Evolutionary conservation across 2,329 filamentous ascomycete species (phyloP).

Genomic region (Apiospora rasikravindrae): DNA sequence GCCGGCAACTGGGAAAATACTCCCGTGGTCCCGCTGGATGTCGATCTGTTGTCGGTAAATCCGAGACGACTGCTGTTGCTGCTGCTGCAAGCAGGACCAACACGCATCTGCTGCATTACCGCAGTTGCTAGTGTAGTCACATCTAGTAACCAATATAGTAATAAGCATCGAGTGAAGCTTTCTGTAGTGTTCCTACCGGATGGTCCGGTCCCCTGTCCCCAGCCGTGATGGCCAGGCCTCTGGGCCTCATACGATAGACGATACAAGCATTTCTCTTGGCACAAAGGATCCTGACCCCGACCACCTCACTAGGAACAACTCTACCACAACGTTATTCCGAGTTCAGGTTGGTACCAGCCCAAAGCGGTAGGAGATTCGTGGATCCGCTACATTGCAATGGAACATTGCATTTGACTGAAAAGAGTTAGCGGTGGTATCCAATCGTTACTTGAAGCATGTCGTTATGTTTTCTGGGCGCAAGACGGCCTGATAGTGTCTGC

Average conservation of each 20-base stretch:
- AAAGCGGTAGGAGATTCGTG: background rate
- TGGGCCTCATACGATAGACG: background rate
- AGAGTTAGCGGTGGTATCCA: background rate
- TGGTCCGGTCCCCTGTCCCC: background rate
- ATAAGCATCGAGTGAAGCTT: background rate
- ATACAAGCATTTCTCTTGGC: constrained; percentile 2
- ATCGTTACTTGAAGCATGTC: background rate
- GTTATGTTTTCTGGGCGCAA: background rate
- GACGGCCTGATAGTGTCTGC: background rate
- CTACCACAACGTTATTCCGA: background rate
- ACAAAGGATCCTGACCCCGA: background rate
- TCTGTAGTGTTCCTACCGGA: background rate
- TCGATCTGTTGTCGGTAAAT: background rate
- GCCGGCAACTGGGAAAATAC: background rate
- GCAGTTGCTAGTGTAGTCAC: background rate
- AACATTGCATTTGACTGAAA: background rate
- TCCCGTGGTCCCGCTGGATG: background rate
- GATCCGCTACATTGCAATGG: background rate
- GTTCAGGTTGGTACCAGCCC: background rate
- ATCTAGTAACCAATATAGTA: background rate
- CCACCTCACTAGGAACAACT: background rate
- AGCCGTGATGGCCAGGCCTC: background rate
- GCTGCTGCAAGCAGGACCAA: background rate
- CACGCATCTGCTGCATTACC: background rate
- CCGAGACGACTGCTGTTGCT: background rate